phyloP scores from a whole-genome alignment of 768 basidiomycete genomes.

The Pleurotus salmoneostramineus region DNA sequence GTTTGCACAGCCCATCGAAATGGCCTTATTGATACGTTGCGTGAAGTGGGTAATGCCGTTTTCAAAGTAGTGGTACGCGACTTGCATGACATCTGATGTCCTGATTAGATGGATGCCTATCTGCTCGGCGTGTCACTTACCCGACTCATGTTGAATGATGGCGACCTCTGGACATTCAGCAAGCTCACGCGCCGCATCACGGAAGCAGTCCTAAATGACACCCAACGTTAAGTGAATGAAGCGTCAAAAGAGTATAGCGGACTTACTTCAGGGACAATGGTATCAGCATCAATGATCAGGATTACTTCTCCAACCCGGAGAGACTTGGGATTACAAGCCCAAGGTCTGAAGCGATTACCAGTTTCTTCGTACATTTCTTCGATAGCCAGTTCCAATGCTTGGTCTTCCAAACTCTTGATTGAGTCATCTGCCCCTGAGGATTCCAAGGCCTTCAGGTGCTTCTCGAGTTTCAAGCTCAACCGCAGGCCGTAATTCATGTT shows the following conservation, averaged over 20 bases:
- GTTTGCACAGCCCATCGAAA: constrained; percentile 76
- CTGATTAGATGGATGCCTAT: constrained; percentile 2
- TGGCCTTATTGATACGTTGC: constrained; percentile 78
- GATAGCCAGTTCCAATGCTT: constrained; percentile 67
- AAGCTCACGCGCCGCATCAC: constrained; percentile 86
- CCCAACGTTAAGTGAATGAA: not conserved
- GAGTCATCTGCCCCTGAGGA: constrained; percentile 30
- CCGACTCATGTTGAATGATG: constrained; percentile 89
- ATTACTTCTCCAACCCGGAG: constrained; percentile 78
- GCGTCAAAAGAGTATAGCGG: not conserved
- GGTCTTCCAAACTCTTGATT: constrained; percentile 56
- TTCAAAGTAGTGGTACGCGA: constrained; percentile 86
- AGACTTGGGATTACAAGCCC: constrained; percentile 73
- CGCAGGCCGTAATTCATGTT: constrained; percentile 83
- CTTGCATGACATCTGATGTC: constrained; percentile 77
- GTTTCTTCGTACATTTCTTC: constrained; percentile 66
- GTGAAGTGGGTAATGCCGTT: constrained; percentile 90
- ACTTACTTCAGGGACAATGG: constrained; percentile 67
- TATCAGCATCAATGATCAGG: constrained; percentile 80
- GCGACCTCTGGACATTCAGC: constrained; percentile 78
- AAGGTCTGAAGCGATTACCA: constrained; percentile 59
- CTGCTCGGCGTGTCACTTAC: constrained; percentile 27
- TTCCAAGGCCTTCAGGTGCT: constrained; percentile 44
- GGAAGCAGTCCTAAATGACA: constrained; percentile 66
- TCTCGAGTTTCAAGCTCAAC: constrained; percentile 38